Evolutionary conservation across 495 filamentous ascomycete species (phyloP), one percentile per base, ranked within the genome.

Genomic region (Platismatia glauca): DNA sequence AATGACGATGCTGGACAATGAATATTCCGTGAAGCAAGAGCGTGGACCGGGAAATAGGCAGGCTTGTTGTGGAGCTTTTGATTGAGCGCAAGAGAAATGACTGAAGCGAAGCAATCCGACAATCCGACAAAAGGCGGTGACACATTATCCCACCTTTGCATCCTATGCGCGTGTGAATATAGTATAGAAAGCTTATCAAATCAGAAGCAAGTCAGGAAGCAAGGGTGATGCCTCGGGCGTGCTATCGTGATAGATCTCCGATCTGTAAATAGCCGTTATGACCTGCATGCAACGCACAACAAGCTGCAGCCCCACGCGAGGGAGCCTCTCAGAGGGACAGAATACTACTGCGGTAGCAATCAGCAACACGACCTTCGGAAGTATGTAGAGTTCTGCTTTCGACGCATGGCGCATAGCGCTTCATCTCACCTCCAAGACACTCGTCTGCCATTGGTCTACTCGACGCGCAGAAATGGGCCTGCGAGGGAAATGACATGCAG

Each of bases 361-460:
- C 4, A 29, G n/a, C 22, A 27, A 48, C 31, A 44, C 15, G 7
- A 34, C 37, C 57, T 57, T 62, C 60, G 53, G 39, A 22, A 55
- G 39, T 57, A 57, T 31, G 20, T 27, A 44, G 39, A 38, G 33
- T 53, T 55, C 22, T 62, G 52, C 60, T 62, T 22, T 8, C 20
- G 59, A 63, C 63, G 58, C 59, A 59, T 61, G 52, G 62, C 65
- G 65, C 53, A 67, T 67, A 64, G 65, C 61, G 65, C 61, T 41
- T 64, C 50, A 24, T 7, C 16, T 53, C 5, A 11, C 39, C 12
- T 4, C 39, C 38, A n/a, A 56, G 53, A 58, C 43, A 39, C 15
- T 39, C 43, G 15, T 22, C 34, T 39, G 43, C 53, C 34, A 63
- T 63, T 63, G 61, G 61, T 52, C 55, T 24, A 7, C 44, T 58